Percentiles rank a stretch among this genome's conserved stretches.
Conservation (phyloP, 106 monocot species). For the Alisma plantagoaquatica region DNA sequence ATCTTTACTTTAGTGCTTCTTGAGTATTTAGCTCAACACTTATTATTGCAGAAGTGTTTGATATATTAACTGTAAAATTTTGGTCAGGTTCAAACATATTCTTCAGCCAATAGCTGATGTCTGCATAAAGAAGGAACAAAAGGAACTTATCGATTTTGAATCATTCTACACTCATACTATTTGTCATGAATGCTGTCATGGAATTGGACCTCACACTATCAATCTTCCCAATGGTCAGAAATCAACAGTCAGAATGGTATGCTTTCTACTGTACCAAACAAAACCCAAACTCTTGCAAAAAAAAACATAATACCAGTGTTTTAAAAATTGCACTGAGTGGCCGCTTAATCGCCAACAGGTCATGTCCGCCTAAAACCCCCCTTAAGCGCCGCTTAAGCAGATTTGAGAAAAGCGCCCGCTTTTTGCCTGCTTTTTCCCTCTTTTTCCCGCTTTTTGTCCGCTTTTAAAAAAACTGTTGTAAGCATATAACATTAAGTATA, state of each 20-base stretch:
- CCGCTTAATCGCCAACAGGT: no score
- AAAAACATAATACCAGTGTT: no score
- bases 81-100: conserved; percentile 89
- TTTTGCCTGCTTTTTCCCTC: no score
- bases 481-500: no score
- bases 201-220: conserved; percentile 95
- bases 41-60: not conserved
- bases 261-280: not conserved
- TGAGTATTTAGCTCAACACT: not conserved
- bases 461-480: no score
- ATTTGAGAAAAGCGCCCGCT: no score
- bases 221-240: conserved; percentile 73
- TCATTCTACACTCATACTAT: conserved; percentile 86
- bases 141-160: conserved; percentile 72
- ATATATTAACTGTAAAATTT: no score
- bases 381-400: no score
- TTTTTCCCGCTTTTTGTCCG: no score
- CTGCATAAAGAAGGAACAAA: conserved; percentile 75
- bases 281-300: no score
- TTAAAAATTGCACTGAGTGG: no score
- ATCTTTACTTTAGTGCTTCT: not conserved
- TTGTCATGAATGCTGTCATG: conserved; percentile 98
- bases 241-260: conserved; percentile 91
- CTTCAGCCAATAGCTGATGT: conserved; percentile 80
- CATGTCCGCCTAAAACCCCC: no score